Percentiles rank a stretch among this genome's conserved stretches.
phyloP scores from a whole-genome alignment of 495 filamentous ascomycete genomes.

The Peziza echinospora region DNA sequence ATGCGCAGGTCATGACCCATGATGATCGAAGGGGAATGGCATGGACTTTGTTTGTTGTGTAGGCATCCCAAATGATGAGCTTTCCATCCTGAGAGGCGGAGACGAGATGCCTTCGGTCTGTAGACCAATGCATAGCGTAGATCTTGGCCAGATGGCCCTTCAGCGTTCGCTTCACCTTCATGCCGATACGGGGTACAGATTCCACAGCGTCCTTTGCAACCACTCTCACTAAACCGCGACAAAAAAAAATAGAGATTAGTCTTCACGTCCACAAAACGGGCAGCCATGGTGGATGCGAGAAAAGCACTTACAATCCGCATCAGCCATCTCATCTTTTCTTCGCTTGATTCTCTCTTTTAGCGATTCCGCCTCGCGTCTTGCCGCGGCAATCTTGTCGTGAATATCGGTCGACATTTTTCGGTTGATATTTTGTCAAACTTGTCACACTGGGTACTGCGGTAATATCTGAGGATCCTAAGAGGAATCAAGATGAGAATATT shows the following conservation, averaged over 20 bases:
- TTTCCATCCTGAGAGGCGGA: constrained; percentile 98
- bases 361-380: constrained; percentile 90
- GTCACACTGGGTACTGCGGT: too few relatives aligned
- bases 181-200: constrained; percentile 68
- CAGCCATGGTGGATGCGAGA: too few relatives aligned
- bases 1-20: constrained; percentile 99
- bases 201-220: constrained; percentile 80
- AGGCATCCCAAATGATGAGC: constrained; percentile 99
- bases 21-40: constrained; percentile 95
- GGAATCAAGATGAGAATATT: too few relatives aligned
- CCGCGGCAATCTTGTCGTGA: constrained; percentile 81
- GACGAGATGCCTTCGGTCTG: constrained; percentile 89
- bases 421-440: too few relatives aligned
- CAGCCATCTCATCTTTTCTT: constrained; percentile 97
- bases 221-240: constrained; percentile 47
- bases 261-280: constrained; percentile 8
- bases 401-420: constrained; percentile 29
- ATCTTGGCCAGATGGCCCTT: constrained; percentile 98
- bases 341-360: constrained; percentile 98
- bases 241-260: too few relatives aligned
- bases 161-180: constrained; percentile 85
- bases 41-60: constrained; percentile 98
- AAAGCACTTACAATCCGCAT: constrained; percentile 68
- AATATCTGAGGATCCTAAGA: too few relatives aligned
- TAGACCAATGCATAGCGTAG: constrained; percentile 99